These are phyloP conservation scores for Cordyceps pruinosa DNA, from an alignment of 2,329 filamentous ascomycete genomes.

Conservation along the genomic window DNA sequence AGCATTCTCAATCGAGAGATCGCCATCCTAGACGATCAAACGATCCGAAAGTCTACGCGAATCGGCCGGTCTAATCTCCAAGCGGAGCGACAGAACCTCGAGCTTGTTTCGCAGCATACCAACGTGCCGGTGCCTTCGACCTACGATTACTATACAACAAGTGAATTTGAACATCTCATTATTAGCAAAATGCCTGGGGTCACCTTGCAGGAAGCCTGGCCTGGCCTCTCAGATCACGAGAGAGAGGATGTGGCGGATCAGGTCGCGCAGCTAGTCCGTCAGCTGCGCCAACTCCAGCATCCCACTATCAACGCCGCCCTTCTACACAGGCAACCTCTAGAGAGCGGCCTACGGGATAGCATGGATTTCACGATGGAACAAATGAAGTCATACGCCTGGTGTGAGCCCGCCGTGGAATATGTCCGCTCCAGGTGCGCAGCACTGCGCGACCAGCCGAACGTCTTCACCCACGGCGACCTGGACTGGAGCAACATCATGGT, in stretches of 20 bases:
- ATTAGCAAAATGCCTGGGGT: neutral
- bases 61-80: neutral
- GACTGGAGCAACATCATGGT: slow-evolving; percentile 11
- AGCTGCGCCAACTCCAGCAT: neutral
- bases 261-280: neutral
- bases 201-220: neutral
- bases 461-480: slow-evolving; percentile 8
- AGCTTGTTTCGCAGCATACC: neutral
- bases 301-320: neutral
- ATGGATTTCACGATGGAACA: neutral
- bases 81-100: neutral
- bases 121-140: neutral
- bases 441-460: neutral
- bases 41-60: slow-evolving; percentile 1
- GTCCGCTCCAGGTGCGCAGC: neutral
- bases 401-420: neutral
- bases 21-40: neutral
- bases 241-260: neutral
- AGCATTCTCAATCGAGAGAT: neutral
- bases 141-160: neutral
- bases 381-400: neutral
- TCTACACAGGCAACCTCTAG: neutral
- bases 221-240: neutral
- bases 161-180: neutral
- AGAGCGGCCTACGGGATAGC: neutral